Conservation (phyloP, 148 eudicot species). For the Rhododendron molle region DNA sequence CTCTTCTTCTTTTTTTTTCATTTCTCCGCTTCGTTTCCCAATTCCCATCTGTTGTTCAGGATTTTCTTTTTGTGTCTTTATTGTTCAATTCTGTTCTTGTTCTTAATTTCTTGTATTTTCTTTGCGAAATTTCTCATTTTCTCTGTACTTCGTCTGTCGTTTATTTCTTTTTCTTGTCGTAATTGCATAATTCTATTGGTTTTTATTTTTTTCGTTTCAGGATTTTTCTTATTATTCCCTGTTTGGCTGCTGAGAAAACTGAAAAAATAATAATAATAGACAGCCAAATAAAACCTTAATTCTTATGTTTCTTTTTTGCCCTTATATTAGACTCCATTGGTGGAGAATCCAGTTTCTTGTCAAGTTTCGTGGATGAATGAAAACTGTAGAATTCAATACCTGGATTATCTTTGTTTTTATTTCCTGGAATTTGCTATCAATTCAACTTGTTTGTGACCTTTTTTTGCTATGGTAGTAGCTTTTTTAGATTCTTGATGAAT, state of each 20-base stretch:
- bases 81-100: not conserved
- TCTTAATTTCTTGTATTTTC: not conserved
- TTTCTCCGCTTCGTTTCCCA: not conserved
- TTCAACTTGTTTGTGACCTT: not conserved
- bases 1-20: not conserved
- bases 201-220: not conserved
- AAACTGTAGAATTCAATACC: not conserved
- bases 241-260: constrained; percentile 1
- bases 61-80: not conserved
- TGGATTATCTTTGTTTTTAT: not conserved
- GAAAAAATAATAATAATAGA: too few relatives aligned
- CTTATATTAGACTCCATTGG: not conserved
- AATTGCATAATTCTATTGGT: not conserved
- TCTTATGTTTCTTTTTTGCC: not conserved
- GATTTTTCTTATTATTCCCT: not conserved
- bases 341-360: not conserved
- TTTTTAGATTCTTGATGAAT: not conserved
- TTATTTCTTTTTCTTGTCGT: not conserved
- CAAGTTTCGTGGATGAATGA: not conserved
- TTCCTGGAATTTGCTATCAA: constrained; percentile 2
- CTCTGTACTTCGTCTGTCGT: not conserved
- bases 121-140: not conserved
- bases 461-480: not conserved
- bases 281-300: not conserved
- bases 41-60: not conserved